A percentile compares a stretch with the other conserved stretches of the same genome.
phyloP scores from a whole-genome alignment of 2,329 filamentous ascomycete genomes.

The Neurospora sp. region DNA sequence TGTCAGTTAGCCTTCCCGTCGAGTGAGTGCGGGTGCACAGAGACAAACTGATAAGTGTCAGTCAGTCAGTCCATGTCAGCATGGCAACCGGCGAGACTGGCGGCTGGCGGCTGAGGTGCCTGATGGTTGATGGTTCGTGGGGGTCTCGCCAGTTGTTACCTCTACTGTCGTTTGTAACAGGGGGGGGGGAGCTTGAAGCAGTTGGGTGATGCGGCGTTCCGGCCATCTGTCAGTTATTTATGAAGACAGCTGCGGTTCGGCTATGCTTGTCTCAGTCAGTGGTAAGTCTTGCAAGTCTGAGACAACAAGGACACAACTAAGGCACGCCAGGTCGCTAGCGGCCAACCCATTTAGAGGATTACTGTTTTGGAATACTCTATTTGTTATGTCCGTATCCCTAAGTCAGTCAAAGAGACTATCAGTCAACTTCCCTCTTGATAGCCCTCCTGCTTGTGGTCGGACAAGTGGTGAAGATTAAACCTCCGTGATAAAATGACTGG shows the following conservation, averaged over 20 bases:
- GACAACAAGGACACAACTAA: not conserved
- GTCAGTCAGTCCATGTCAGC: not conserved
- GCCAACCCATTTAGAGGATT: not conserved
- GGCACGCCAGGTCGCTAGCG: not conserved
- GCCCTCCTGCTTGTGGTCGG: not conserved
- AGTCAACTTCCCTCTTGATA: not conserved
- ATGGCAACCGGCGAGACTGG: not conserved
- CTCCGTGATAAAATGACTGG: not conserved
- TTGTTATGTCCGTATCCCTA: not conserved
- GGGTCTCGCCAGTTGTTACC: not conserved
- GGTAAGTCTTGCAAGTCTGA: not conserved
- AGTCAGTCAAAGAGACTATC: not conserved
- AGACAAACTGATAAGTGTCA: not conserved
- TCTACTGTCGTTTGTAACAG: not conserved
- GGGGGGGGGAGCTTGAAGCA: not conserved
- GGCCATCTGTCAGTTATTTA: not conserved
- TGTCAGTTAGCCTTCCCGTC: not conserved
- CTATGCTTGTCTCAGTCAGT: not conserved
- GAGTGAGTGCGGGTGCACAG: not conserved
- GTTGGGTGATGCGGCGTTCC: not conserved
- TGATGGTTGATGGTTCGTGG: not conserved
- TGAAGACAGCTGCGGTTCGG: not conserved
- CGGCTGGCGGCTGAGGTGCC: not conserved
- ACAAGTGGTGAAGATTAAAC: not conserved
- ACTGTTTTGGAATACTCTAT: not conserved